phyloP scores from a whole-genome alignment of 2,329 filamentous ascomycete species.

The Nemania diffusa region DNA sequence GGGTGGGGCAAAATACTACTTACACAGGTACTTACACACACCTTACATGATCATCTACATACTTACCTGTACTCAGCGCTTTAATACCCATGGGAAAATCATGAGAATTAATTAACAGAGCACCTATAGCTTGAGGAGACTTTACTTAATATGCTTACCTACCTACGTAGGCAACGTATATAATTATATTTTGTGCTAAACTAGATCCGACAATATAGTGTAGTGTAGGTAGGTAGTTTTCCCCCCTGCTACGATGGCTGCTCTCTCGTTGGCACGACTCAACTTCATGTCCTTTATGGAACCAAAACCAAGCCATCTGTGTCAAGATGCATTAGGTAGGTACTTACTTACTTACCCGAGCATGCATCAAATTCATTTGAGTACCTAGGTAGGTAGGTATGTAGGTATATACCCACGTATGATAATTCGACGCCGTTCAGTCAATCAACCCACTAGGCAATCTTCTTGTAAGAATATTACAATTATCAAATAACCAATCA shows the following conservation, averaged over 20 bases:
- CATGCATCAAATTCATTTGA: neutral
- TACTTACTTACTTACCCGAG: neutral
- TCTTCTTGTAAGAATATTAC: slow-evolving; percentile 14
- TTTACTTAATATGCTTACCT: neutral
- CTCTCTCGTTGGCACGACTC: neutral
- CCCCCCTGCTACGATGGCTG: neutral
- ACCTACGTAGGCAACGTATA: neutral
- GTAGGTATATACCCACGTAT: neutral
- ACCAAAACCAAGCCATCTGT: slow-evolving; percentile 18
- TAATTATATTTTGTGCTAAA: neutral
- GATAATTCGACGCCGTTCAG: neutral
- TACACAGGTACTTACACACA: no score
- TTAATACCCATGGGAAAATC: no score
- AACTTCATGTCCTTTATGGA: neutral
- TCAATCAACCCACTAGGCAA: slow-evolving; percentile 9
- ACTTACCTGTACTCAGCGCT: no score
- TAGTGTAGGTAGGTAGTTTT: no score
- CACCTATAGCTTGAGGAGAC: no score
- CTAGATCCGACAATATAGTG: neutral
- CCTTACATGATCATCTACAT: no score
- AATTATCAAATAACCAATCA: slow-evolving; percentile 25
- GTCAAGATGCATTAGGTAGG: slow-evolving; percentile 16
- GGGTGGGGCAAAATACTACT: neutral
- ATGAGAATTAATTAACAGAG: no score
- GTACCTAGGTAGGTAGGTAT: neutral